Conservation (phyloP, 176 grass and related monocot species). For the Chrysopogon serrulatus region DNA sequence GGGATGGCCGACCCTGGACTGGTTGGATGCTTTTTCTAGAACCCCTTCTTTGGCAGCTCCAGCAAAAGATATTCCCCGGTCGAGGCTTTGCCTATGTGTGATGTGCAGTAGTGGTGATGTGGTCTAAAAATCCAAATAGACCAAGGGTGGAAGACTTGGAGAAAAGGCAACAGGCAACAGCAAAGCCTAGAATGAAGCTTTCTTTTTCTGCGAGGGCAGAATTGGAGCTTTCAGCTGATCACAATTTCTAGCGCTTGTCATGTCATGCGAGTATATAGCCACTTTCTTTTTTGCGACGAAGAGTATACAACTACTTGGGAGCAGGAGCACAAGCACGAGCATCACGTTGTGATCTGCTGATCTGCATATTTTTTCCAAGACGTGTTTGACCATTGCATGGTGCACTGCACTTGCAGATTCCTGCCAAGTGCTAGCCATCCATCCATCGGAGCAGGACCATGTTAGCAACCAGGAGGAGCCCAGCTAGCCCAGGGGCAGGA, state of each 20-base stretch:
- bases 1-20: not conserved
- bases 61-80: not conserved
- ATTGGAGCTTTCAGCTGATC: not conserved
- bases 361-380: conserved; percentile 11
- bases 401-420: not conserved
- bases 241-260: not conserved
- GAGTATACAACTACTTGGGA: not conserved
- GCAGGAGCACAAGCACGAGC: not conserved
- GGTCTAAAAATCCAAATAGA: not conserved
- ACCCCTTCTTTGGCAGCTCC: not conserved
- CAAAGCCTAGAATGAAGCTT: not conserved
- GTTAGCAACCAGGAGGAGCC: not conserved
- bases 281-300: no score
- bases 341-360: conserved; percentile 3
- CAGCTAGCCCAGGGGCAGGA: no score
- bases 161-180: not conserved
- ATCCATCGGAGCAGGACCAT: not conserved
- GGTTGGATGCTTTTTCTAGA: conserved; percentile 1
- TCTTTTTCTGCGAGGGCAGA: no score
- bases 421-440: not conserved
- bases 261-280: not conserved
- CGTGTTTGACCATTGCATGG: not conserved
- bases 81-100: not conserved
- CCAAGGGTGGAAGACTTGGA: not conserved
- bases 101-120: not conserved